Evolutionary conservation across 78 protist species (phyloP), one percentile per base, ranked within the genome.

Genomic region (Pelomyxa schiedti): DNA sequence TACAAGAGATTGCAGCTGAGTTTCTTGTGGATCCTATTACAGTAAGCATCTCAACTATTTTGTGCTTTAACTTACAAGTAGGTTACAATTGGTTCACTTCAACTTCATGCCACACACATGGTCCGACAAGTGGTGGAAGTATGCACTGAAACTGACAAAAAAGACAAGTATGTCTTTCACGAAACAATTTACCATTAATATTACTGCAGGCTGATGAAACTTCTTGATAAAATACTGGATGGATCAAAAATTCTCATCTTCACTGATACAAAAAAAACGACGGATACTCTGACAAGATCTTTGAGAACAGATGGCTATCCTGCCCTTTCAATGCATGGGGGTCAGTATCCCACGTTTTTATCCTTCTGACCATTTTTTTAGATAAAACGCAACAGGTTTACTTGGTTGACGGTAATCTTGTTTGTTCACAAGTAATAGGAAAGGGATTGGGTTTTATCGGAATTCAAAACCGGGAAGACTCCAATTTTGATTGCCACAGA

Each of bases 401-500:
- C 86, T 76, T 47, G 39, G 58, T 75, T 79, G 80, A n/a, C 65
- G 63, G 53, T 69, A 26, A 69, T 69, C 41, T 2, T 29, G n/a
- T 32, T 65, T 30, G 53, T 70, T 7, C 9, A 9, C 64, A 82
- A 82, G 7, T 82, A 82, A 47, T 16, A 39, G 22, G 58, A 43
- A 40, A 77, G 80, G 75, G 87, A 82, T 42, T 73, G 40, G 39
- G 81, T 77, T 37, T 74, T 75, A 32, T 28, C 42, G 36, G 32
- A 72, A 28, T 76, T 77, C 67, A n/a, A 63, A 22, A 42, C 42
- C 42, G 65, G 42, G n/a, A 22, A 39, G 30, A 66, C 73, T 38
- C 86, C 89, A 24, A 63, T 97, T 64, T 72, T 97, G 37, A 90
- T 94, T 32, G 99, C 98, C 42, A 97, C 99, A 26, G 98, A 94